Base-by-base conservation (phyloP, 768 basidiomycete genomes). In the Lenzites betulinus region DNA sequence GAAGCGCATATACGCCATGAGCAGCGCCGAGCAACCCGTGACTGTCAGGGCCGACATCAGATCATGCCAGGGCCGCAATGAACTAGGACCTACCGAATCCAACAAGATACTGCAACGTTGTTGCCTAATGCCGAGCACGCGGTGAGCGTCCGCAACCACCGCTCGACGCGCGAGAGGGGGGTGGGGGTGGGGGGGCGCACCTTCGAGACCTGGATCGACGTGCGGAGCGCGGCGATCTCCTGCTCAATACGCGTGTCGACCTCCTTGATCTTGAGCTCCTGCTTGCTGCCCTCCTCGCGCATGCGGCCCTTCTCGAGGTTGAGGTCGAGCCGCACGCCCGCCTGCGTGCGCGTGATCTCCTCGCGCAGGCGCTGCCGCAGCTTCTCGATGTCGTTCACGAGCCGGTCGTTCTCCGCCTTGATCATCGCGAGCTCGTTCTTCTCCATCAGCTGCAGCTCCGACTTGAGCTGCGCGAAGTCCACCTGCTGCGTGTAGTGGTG, bases 291-390 rank as follows among this genome's bases (percentile, higher is more conserved):
- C 78, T 98, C 95, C 70, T 98, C 95, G 53, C 96, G 79, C 79
- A 98, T 92, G 47, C 96, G 82, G 1, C 94, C 94, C 74, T 98
- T 98, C 79, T 99, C 96, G 25, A 98, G 76, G 75, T 99, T 99
- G 59, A 99, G 75, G 73, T 99, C 97, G 16, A 99, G 76, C 53
- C 96, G 79, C 3, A 99, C 97, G 18, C 95, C 95, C 12, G 90
- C 90, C 73, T 97, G 95, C 9, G 95, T 97, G 23, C 90, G 83
- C 3, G 87, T 90, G 53, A 97, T 91, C 70, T 98, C 95, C 71
- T 95, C 93, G 28, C 94, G 82, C 11, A 99, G 77, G 7, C 93
- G 85, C 73, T 95, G 93, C 77, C 98, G 97, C 43, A 99, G 81
- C 76, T 93, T 93, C 78, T 97, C 93, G 59, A 98, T 87, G 70